Evolutionary conservation across 2,329 filamentous ascomycete species (phyloP), one percentile per base, ranked within the genome.

Genomic region (Monilinia fructigena): DNA sequence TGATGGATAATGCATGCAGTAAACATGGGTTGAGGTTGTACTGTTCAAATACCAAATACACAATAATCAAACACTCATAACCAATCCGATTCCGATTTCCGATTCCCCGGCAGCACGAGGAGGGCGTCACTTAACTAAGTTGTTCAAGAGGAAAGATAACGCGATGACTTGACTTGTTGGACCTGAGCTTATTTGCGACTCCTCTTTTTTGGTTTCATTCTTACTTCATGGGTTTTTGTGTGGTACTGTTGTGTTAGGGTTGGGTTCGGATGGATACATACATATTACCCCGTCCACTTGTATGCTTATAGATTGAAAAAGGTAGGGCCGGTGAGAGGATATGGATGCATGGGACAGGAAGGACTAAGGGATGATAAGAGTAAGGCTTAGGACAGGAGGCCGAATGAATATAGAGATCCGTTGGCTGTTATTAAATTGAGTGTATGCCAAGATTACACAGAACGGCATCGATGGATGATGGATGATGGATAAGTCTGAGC

Each of bases 51-150:
- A n/a, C 28, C 1, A 28, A 3, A 28, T 28, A 28, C 28, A 3
- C 28, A 28, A 45, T 59, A 42, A 59, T 47, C 11, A 20, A 59
- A 35, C 28, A 11, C 42, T n/a, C 4, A 50, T 38, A 50, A 50
- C 23, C 20, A 38, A 26, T 16, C 45, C 45, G 58, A 60, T 38
- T 23, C 58, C 58, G 45, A 50, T 23, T 35, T 38, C 58, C 58
- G 45, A 48, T 38, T 60, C 58, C 45, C 45, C 58, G 58, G 58
- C 28, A 11, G 28, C 28, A 60, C 58, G 8, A 60, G 28, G 28
- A 28, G 35, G 4, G 6, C 28, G 23, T 20, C 7, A 47, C 45
- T 47, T 3, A 18, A 20, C 20, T 10, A 20, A 8, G 1, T 6
- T 20, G 10, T 3, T 16, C 20, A 3, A 3, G 4, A 18, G 56